These are phyloP conservation scores for Fusarium coffeatum DNA, from an alignment of 2,329 filamentous ascomycete genomes.

Conservation along the genomic window DNA sequence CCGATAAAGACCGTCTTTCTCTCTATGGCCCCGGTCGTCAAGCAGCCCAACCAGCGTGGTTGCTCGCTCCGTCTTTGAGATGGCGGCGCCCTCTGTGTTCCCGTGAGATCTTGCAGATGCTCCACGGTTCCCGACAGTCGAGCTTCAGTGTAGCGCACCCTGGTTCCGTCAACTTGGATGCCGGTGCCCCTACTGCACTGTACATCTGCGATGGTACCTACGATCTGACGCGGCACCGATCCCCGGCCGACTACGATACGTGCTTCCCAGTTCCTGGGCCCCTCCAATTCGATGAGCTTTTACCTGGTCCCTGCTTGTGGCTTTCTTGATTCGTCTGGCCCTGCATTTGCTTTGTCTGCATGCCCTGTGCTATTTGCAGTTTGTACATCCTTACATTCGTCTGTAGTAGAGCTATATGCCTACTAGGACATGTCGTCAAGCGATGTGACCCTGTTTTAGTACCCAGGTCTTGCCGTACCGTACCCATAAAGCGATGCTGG, in stretches of 20 bases:
- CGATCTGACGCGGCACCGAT: conserved; percentile 41
- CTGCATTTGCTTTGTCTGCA: conserved; percentile 37
- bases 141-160: conserved; percentile 43
- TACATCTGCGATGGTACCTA: conserved; percentile 38
- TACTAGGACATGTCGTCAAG: conserved; percentile 38
- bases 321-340: conserved; percentile 36
- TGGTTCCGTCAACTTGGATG: conserved; percentile 52
- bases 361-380: conserved; percentile 26
- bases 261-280: conserved; percentile 31
- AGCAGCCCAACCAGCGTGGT: conserved; percentile 43
- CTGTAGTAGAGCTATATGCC: conserved; percentile 26
- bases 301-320: conserved; percentile 31
- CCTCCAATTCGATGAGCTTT: conserved; percentile 25
- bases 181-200: conserved; percentile 38
- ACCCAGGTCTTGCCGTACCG: conserved; percentile 41
- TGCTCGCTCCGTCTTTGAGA: conserved; percentile 47
- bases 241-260: conserved; percentile 34
- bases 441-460: conserved; percentile 32
- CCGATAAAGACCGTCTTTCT: conserved; percentile 38
- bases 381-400: conserved; percentile 19
- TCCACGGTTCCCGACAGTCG: conserved; percentile 45
- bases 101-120: conserved; percentile 50
- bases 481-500: conserved; percentile 44
- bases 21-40: conserved; percentile 41
- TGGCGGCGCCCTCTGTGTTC: conserved; percentile 45